phyloP scores from a whole-genome alignment of 2,329 filamentous ascomycete genomes.

The Blumeriella jaapii region DNA sequence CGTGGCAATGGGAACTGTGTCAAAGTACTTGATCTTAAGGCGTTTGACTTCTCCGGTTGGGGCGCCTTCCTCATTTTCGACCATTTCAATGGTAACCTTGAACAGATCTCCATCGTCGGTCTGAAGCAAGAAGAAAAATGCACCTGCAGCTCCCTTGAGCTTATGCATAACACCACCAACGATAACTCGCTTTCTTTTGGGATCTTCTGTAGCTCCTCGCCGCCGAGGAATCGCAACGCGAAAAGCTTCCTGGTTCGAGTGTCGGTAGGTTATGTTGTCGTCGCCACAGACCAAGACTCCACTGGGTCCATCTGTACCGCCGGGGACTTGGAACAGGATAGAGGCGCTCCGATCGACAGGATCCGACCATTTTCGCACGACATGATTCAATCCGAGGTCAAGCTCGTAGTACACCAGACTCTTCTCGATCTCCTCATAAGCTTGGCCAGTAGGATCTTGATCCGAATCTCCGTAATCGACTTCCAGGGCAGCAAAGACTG shows the following conservation, averaged over 20 bases:
- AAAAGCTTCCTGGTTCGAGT: slow-evolving; percentile 85
- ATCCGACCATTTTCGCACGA: slow-evolving; percentile 93
- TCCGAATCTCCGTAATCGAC: slow-evolving; percentile 88
- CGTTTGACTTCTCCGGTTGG: slow-evolving; percentile 70
- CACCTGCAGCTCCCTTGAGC: slow-evolving; percentile 67
- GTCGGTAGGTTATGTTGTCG: slow-evolving; percentile 92
- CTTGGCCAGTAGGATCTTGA: slow-evolving; percentile 77
- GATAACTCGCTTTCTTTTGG: slow-evolving; percentile 77
- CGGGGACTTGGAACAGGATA: slow-evolving; percentile 88
- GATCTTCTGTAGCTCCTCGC: slow-evolving; percentile 81
- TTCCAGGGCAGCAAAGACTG: slow-evolving; percentile 89
- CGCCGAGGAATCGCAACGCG: slow-evolving; percentile 81
- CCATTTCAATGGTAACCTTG: slow-evolving; percentile 89
- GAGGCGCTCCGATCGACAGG: slow-evolving; percentile 82
- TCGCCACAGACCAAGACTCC: slow-evolving; percentile 91
- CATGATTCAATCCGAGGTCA: slow-evolving; percentile 91
- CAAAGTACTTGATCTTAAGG: slow-evolving; percentile 94
- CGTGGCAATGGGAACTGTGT: slow-evolving; percentile 81
- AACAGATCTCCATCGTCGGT: slow-evolving; percentile 97
- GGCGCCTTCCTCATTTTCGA: slow-evolving; percentile 66
- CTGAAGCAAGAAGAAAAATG: slow-evolving; percentile 95
- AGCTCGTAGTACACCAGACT: slow-evolving; percentile 95
- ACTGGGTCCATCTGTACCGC: slow-evolving; percentile 84
- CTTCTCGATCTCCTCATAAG: slow-evolving; percentile 73
- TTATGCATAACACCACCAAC: slow-evolving; percentile 95